Evolutionary conservation across 768 basidiomycete genomes (phyloP).

Genomic region (Dioszegia crocea): DNA sequence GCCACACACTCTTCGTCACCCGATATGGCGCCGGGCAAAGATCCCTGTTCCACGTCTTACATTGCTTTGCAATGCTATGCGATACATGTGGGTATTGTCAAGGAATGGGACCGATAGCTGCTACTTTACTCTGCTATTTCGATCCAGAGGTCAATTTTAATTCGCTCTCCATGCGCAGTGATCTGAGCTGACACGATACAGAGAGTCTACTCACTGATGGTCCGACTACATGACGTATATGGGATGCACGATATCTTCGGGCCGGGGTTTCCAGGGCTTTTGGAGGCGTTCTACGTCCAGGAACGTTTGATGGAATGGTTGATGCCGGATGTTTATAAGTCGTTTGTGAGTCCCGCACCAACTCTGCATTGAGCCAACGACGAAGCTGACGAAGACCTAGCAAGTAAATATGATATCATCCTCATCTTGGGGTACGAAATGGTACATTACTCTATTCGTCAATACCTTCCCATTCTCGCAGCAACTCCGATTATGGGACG

Average conservation of each 20-base stretch:
- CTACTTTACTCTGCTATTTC: constrained; percentile 89
- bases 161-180: neutral
- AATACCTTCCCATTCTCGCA: constrained; percentile 94
- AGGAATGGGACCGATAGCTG: constrained; percentile 97
- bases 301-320: constrained; percentile 78
- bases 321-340: constrained; percentile 83
- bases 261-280: constrained; percentile 90
- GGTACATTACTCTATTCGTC: constrained; percentile 97
- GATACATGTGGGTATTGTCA: constrained; percentile 89
- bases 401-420: constrained; percentile 84
- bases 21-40: constrained; percentile 95
- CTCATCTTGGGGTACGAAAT: constrained; percentile 94
- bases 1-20: constrained; percentile 89
- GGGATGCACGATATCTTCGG: constrained; percentile 80
- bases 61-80: constrained; percentile 84
- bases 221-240: constrained; percentile 84
- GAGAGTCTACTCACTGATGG: constrained; percentile 75
- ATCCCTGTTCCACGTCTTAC: constrained; percentile 88
- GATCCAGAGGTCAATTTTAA: constrained; percentile 63
- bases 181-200: constrained; percentile 16
- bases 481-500: constrained; percentile 92
- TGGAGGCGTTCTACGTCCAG: constrained; percentile 94
- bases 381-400: constrained; percentile 33
- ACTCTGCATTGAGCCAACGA: neutral
- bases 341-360: constrained; percentile 57